These are phyloP conservation scores for Peronospora tabacina DNA, from an alignment of 352 stramenopile genomes.

Conservation along the genomic window DNA sequence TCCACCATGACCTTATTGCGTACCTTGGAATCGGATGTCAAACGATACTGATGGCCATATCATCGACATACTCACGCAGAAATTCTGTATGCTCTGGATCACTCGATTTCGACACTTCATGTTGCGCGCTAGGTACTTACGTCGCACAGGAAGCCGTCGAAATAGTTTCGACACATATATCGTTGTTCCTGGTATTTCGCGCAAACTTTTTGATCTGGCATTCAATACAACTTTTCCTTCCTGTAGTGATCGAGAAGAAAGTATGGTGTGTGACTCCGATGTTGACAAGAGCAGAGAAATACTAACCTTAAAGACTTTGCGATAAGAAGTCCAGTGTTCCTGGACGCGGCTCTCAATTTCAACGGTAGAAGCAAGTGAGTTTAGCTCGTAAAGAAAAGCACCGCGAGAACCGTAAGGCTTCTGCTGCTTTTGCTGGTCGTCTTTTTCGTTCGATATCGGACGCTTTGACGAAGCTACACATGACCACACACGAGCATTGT, in stretches of 20 bases:
- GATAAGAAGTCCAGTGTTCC: constrained; percentile 48
- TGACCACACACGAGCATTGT: not conserved
- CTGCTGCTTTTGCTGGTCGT: not conserved
- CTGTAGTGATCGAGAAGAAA: constrained; percentile 19
- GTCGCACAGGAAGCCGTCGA: constrained; percentile 45
- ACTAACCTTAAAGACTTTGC: constrained; percentile 62
- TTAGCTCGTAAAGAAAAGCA: constrained; percentile 46
- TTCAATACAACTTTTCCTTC: constrained; percentile 53
- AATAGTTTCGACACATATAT: constrained; percentile 54
- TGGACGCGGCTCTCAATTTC: constrained; percentile 59
- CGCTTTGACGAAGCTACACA: constrained; percentile 35
- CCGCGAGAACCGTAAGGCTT: constrained; percentile 39
- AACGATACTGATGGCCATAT: constrained; percentile 66
- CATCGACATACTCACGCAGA: constrained; percentile 54
- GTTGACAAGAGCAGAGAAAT: not conserved
- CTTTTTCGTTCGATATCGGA: not conserved
- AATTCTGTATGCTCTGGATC: constrained; percentile 34
- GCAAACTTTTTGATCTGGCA: constrained; percentile 31
- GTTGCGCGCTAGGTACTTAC: constrained; percentile 36
- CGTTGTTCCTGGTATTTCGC: constrained; percentile 37
- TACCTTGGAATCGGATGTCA: constrained; percentile 43
- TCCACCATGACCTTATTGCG: not conserved
- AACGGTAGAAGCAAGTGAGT: constrained; percentile 33
- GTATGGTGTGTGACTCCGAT: not conserved
- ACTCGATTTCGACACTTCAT: constrained; percentile 28